phyloP scores from a whole-genome alignment of 2,329 filamentous ascomycete genomes.

The Cladosporium oxysporum region DNA sequence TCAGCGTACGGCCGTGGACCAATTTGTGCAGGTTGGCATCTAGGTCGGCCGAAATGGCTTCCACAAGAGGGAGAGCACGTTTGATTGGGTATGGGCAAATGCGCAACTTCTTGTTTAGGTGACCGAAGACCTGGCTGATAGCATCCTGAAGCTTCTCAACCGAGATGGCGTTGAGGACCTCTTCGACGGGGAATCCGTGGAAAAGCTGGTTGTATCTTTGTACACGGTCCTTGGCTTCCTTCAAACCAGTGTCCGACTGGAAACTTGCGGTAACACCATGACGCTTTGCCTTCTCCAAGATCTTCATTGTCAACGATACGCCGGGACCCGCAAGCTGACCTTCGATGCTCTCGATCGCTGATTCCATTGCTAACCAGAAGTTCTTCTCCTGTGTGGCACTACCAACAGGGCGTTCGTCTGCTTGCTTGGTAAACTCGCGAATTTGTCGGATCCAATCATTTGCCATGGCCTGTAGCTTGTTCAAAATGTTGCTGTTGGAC shows the following conservation, averaged over 20 bases:
- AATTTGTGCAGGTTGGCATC: conserved; percentile 83
- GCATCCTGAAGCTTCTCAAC: conserved; percentile 86
- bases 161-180: conserved; percentile 88
- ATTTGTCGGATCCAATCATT: conserved; percentile 99
- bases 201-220: conserved; percentile 99
- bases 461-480: conserved; percentile 88
- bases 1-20: conserved; percentile 81
- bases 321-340: conserved; percentile 84
- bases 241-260: conserved; percentile 89
- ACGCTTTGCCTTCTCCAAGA: conserved; percentile 94
- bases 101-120: conserved; percentile 96
- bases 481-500: conserved; percentile 87
- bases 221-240: conserved; percentile 93
- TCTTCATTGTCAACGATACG: conserved; percentile 86
- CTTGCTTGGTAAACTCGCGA: conserved; percentile 91
- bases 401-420: conserved; percentile 73
- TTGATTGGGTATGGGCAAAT: conserved; percentile 95
- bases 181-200: conserved; percentile 95
- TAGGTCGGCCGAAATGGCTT: conserved; percentile 92
- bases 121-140: conserved; percentile 83
- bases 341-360: conserved; percentile 87
- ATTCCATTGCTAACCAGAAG: conserved; percentile 98
- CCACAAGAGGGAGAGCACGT: conserved; percentile 88
- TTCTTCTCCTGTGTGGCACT: conserved; percentile 98
- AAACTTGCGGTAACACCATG: conserved; percentile 98